These are phyloP conservation scores for Solanum clarkiae DNA, from an alignment of 257 asterid genomes.

Conservation along the genomic window DNA sequence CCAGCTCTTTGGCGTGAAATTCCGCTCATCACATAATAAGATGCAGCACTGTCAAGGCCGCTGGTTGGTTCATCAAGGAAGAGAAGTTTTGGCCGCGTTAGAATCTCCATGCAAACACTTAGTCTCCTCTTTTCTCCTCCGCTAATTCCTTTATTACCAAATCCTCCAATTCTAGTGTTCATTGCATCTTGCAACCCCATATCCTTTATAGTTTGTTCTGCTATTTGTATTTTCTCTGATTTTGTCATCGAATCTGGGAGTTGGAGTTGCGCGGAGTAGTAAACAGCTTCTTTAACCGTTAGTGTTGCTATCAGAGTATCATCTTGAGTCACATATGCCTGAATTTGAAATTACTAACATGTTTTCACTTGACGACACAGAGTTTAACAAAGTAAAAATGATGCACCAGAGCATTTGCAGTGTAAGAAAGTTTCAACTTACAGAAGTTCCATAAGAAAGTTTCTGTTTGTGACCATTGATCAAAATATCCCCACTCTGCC, in stretches of 20 bases:
- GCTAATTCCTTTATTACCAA: constrained; percentile 7
- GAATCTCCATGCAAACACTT: constrained; percentile 10
- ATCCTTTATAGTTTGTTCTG: constrained; percentile 3
- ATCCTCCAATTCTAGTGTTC: constrained; percentile 16
- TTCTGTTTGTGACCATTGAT: constrained; percentile 11
- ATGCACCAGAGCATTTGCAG: not conserved
- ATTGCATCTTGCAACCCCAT: constrained; percentile 14
- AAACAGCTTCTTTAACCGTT: constrained; percentile 10
- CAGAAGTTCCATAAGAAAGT: constrained; percentile 17
- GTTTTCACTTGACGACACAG: not conserved
- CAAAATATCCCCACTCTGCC: constrained; percentile 10
- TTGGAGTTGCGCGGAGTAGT: constrained; percentile 17
- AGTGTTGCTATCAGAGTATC: constrained; percentile 6
- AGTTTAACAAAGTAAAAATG: not conserved
- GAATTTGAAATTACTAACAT: not conserved
- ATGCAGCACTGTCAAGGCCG: constrained; percentile 19
- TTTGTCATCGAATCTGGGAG: constrained; percentile 3
- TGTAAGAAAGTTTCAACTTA: not conserved
- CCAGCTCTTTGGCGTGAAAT: not conserved
- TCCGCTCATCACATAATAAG: constrained; percentile 12
- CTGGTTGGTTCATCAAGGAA: constrained; percentile 23
- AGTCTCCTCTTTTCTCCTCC: constrained; percentile 16
- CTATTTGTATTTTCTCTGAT: constrained; percentile 10
- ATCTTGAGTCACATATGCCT: constrained; percentile 21
- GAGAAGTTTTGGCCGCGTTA: constrained; percentile 6